phyloP scores from a whole-genome alignment of 176 grass and related monocot species.

The Dendrocalamus sinicus region DNA sequence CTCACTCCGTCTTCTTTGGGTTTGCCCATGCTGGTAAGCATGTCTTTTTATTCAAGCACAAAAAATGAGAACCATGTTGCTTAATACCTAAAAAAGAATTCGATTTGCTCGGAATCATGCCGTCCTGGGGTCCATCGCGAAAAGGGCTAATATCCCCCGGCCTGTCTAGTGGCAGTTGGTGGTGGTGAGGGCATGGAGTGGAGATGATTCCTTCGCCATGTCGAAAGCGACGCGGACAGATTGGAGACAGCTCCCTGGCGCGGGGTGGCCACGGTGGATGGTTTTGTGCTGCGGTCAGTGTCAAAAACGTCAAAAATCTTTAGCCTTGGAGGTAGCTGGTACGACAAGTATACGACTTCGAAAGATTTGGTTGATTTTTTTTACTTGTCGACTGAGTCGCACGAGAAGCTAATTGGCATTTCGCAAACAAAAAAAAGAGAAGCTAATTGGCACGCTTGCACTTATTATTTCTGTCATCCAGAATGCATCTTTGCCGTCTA shows the following conservation, averaged over 20 bases:
- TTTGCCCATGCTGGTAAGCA: neutral
- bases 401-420: neutral
- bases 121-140: neutral
- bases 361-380: neutral
- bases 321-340: neutral
- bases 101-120: neutral
- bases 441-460: neutral
- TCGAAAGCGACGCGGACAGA: conserved; percentile 40
- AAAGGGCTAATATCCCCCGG: neutral
- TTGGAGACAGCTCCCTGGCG: conserved; percentile 43
- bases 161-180: neutral
- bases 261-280: neutral
- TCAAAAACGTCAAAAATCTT: neutral
- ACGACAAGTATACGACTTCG: neutral
- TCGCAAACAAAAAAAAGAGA: too few relatives aligned
- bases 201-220: neutral
- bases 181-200: neutral
- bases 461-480: neutral
- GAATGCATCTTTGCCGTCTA: too few relatives aligned
- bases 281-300: neutral
- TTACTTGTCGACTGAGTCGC: neutral
- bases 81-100: conserved; percentile 23
- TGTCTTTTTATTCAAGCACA: conserved; percentile 15
- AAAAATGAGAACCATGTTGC: conserved; percentile 51
- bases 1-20: too few relatives aligned